Conservation (phyloP, 2,329 filamentous ascomycete species). For the Phaeoacremonium minimum region DNA sequence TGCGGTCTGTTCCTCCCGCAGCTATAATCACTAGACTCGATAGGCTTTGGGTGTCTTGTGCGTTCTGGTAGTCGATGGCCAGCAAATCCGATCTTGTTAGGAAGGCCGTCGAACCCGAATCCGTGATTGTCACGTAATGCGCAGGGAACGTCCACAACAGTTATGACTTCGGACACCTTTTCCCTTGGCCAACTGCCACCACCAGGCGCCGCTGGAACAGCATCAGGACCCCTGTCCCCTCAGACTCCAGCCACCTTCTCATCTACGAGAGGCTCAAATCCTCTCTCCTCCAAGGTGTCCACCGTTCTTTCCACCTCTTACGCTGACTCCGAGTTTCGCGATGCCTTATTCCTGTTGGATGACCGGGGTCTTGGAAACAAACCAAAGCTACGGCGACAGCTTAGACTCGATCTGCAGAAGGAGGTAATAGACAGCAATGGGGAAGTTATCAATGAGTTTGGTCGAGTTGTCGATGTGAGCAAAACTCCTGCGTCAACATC, state of each 20-base stretch:
- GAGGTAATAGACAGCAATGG: conserved; percentile 93
- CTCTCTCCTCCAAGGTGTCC: conserved; percentile 77
- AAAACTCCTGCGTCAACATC: neutral
- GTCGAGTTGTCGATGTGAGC: conserved; percentile 77
- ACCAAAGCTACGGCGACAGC: conserved; percentile 70
- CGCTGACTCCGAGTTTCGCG: conserved; percentile 85
- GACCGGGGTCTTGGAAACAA: conserved; percentile 67
- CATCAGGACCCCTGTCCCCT: conserved; percentile 23
- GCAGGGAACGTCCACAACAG: too few relatives aligned
- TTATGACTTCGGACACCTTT: conserved; percentile 11
- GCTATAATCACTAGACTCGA: too few relatives aligned
- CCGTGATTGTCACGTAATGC: too few relatives aligned
- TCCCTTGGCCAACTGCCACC: conserved; percentile 12
- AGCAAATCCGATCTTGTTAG: too few relatives aligned
- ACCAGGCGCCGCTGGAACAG: conserved; percentile 7
- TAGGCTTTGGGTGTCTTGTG: too few relatives aligned
- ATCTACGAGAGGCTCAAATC: conserved; percentile 46
- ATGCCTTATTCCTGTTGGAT: conserved; percentile 77
- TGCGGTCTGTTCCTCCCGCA: too few relatives aligned
- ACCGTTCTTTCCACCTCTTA: conserved; percentile 88
- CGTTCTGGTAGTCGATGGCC: too few relatives aligned
- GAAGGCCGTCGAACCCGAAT: too few relatives aligned
- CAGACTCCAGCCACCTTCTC: conserved; percentile 21
- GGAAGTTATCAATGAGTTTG: conserved; percentile 82
- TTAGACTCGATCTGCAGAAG: conserved; percentile 81